Conservation (phyloP, 495 filamentous ascomycete species). For the Evansstolkia leycettana region DNA sequence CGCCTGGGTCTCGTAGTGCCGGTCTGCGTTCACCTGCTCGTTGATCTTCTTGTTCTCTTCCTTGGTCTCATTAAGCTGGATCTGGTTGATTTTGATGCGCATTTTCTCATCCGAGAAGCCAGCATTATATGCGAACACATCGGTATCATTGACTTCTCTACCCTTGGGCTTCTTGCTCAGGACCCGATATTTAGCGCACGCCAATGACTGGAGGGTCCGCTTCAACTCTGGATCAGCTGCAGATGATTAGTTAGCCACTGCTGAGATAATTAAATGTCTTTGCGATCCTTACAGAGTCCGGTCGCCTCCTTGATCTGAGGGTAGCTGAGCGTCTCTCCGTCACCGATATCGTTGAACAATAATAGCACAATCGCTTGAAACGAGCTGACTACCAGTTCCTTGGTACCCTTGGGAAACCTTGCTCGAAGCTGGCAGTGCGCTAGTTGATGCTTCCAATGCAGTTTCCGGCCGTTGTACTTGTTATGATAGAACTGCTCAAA, state of each 20-base stretch:
- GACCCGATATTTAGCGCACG: slow-evolving; percentile 80
- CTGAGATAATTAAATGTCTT: not conserved
- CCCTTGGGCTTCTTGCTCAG: slow-evolving; percentile 77
- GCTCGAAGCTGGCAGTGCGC: slow-evolving; percentile 78
- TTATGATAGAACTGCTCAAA: slow-evolving; percentile 74
- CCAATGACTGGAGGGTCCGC: slow-evolving; percentile 86
- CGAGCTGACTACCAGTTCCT: slow-evolving; percentile 75
- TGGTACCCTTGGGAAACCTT: slow-evolving; percentile 60
- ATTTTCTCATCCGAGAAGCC: slow-evolving; percentile 69
- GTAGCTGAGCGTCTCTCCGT: slow-evolving; percentile 49
- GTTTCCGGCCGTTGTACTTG: slow-evolving; percentile 75
- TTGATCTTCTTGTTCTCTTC: slow-evolving; percentile 89
- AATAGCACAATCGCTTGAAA: slow-evolving; percentile 88
- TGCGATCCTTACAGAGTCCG: slow-evolving; percentile 44
- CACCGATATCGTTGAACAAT: slow-evolving; percentile 69
- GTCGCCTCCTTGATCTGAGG: slow-evolving; percentile 55
- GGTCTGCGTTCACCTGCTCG: slow-evolving; percentile 74
- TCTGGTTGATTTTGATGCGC: slow-evolving; percentile 96
- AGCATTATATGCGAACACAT: slow-evolving; percentile 71
- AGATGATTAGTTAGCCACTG: slow-evolving; percentile 11
- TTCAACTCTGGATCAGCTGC: slow-evolving; percentile 62
- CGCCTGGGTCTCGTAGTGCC: slow-evolving; percentile 92
- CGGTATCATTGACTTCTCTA: slow-evolving; percentile 59
- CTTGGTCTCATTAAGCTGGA: slow-evolving; percentile 89
- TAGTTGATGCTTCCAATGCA: slow-evolving; percentile 86